phyloP scores from a whole-genome alignment of 2,329 filamentous ascomycete species.

The Periconia macrospinosa region DNA sequence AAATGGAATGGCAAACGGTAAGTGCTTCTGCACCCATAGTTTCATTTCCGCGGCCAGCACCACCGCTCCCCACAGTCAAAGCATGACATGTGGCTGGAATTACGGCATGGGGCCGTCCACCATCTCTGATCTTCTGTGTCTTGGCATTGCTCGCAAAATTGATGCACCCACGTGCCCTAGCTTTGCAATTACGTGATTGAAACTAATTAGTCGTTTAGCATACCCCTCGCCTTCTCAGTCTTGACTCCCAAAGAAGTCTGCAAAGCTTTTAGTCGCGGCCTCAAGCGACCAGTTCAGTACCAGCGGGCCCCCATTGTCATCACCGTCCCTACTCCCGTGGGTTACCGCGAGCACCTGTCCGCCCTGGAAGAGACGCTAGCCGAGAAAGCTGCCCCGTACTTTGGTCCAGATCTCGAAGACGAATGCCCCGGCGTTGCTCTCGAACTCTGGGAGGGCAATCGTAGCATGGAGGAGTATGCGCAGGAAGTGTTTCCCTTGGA shows the following conservation, averaged over 20 bases:
- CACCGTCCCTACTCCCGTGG: constrained; percentile 80
- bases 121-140: constrained; percentile 1
- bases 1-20: constrained; percentile 80
- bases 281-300: constrained; percentile 78
- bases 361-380: constrained; percentile 63
- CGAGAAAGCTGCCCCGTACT: constrained; percentile 62
- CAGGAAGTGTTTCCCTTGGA: constrained; percentile 92
- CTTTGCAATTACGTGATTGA: constrained; percentile 11
- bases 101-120: background rate
- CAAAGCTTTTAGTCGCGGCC: constrained; percentile 73
- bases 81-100: background rate
- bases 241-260: constrained; percentile 84
- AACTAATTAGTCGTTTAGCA: constrained; percentile 53
- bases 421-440: constrained; percentile 73
- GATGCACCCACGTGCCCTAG: constrained; percentile 16
- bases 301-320: constrained; percentile 77
- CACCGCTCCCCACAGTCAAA: constrained; percentile 11
- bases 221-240: constrained; percentile 88
- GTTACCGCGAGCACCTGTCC: constrained; percentile 86
- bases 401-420: constrained; percentile 61
- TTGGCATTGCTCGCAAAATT: background rate
- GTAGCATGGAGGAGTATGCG: constrained; percentile 91
- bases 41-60: constrained; percentile 9
- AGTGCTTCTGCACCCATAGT: constrained; percentile 31
- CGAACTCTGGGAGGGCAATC: constrained; percentile 86